Conservation (phyloP, 345 rosid genomes). For the Corymbia maculata region DNA sequence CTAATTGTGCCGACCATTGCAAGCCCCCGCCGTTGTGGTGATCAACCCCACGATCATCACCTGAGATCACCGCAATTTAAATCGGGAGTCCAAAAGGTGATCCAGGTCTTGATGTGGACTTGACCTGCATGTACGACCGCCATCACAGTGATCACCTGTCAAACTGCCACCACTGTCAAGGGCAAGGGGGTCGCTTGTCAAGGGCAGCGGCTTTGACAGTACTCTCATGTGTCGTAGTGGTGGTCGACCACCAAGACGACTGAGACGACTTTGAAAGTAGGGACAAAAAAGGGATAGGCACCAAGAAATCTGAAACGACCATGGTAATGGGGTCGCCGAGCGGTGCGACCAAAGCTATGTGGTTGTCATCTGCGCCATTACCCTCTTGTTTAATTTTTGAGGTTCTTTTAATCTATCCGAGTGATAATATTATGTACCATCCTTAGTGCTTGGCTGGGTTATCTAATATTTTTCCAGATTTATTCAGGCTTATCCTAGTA, state of each 20-base stretch:
- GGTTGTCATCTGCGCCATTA: neutral
- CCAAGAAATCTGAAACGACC: neutral
- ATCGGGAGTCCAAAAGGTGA: neutral
- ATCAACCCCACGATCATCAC: neutral
- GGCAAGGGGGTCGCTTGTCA: neutral
- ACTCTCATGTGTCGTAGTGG: neutral
- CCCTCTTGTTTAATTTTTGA: neutral
- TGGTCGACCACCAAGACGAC: neutral
- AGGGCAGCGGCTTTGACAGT: neutral
- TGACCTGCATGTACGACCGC: neutral
- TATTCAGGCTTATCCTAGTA: neutral
- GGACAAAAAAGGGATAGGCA: neutral
- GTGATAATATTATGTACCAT: neutral
- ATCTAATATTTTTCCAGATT: neutral
- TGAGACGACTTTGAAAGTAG: neutral
- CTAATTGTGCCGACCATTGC: neutral
- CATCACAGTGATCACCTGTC: neutral
- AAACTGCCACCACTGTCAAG: neutral
- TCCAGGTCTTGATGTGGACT: neutral
- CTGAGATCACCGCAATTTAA: neutral
- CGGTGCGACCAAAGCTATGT: neutral
- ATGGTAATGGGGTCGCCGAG: neutral
- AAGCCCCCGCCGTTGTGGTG: neutral
- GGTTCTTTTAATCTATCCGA: neutral
- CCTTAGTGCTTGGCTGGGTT: neutral